Evolutionary conservation across 2,329 filamentous ascomycete species (phyloP).

Genomic region (Xylaria sp.): DNA sequence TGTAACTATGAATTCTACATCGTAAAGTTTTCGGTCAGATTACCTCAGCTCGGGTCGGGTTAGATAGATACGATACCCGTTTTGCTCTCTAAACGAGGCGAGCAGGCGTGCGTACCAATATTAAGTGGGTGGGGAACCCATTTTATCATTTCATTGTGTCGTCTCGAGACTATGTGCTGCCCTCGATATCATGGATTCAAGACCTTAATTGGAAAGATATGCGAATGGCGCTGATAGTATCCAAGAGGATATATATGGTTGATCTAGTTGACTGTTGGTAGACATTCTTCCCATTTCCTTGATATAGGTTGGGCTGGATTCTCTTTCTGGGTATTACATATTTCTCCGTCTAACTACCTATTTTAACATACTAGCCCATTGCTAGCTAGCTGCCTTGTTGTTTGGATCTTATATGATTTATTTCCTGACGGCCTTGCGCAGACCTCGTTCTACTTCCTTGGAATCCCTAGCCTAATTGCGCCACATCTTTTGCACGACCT

Average conservation of each 20-base stretch:
- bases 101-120: conserved; percentile 14
- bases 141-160: not conserved
- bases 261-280: not conserved
- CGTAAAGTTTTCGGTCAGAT: not conserved
- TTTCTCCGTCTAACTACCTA: not conserved
- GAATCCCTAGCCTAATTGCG: not conserved
- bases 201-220: not conserved
- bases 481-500: not conserved
- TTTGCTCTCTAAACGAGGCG: conserved; percentile 12
- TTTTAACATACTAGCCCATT: not conserved
- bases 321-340: not conserved
- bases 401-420: not conserved
- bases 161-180: not conserved
- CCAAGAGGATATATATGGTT: not conserved
- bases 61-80: conserved; percentile 25
- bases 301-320: not conserved
- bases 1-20: conserved; percentile 22
- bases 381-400: not conserved
- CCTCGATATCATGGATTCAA: not conserved
- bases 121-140: conserved; percentile 1
- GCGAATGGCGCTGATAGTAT: not conserved
- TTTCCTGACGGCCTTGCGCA: not conserved
- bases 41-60: conserved; percentile 5
- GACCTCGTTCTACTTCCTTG: not conserved
- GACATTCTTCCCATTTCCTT: not conserved